Conservation (phyloP, 78 protist genomes). For the Dictyostelium intermedium region DNA sequence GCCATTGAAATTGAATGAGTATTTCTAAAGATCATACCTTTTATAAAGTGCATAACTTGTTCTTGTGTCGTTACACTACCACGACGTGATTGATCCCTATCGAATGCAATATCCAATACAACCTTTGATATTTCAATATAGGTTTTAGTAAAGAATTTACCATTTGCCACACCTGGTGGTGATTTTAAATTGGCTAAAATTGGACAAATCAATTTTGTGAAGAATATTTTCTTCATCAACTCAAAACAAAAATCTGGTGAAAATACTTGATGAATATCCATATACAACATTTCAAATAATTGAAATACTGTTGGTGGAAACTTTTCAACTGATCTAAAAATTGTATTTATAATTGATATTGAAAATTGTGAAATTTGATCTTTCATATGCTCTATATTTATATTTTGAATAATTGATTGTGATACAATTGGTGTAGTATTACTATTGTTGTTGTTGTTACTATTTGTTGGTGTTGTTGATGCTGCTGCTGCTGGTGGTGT, state of each 20-base stretch:
- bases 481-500: neutral
- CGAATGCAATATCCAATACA: conserved; percentile 1
- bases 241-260: neutral
- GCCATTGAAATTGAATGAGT: neutral
- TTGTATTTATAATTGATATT: conserved; percentile 17
- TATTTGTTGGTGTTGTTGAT: neutral
- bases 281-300: conserved; percentile 12
- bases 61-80: neutral
- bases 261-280: neutral
- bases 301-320: conserved; percentile 20
- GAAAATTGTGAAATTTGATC: conserved; percentile 13
- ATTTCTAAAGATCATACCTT: neutral
- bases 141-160: neutral
- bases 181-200: conserved; percentile 13
- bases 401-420: neutral
- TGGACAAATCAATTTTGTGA: conserved; percentile 40
- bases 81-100: neutral
- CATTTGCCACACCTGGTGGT: neutral
- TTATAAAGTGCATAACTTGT: conserved; percentile 20
- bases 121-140: conserved; percentile 33
- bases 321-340: conserved; percentile 44
- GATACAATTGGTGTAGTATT: neutral
- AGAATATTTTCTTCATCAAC: conserved; percentile 32
- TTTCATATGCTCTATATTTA: neutral
- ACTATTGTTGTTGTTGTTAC: neutral